Evolutionary conservation across 768 basidiomycete genomes (phyloP).

Genomic region (Mycena pura): DNA sequence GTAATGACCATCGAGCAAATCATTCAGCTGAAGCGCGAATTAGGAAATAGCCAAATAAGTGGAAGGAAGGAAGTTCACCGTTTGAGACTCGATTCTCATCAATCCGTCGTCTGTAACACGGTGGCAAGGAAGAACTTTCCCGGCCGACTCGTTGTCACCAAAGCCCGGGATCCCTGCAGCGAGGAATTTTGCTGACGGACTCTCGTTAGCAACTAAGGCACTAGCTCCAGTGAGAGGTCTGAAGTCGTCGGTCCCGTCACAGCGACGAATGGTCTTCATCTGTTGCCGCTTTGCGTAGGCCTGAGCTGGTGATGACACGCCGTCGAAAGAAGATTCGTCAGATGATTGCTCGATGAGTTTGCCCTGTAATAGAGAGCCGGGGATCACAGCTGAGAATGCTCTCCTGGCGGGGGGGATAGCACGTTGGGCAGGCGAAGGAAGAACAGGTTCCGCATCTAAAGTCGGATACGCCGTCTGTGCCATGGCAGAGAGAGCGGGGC

Average conservation of each 20-base stretch:
- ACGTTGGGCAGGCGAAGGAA: slow-evolving; percentile 22
- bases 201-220: slow-evolving; percentile 58
- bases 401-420: slow-evolving; percentile 62
- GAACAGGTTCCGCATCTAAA: slow-evolving; percentile 8
- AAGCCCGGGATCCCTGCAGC: slow-evolving; percentile 80
- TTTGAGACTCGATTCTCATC: slow-evolving; percentile 84
- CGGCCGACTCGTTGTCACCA: slow-evolving; percentile 90
- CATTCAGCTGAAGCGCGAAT: slow-evolving; percentile 65
- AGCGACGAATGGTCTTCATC: slow-evolving; percentile 75
- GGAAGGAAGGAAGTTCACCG: slow-evolving; percentile 57
- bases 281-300: slow-evolving; percentile 82
- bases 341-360: slow-evolving; percentile 46
- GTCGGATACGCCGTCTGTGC: slow-evolving; percentile 39
- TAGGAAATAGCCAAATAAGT: slow-evolving; percentile 20
- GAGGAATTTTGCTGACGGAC: slow-evolving; percentile 63
- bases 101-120: slow-evolving; percentile 94
- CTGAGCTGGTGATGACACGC: slow-evolving; percentile 80
- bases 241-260: slow-evolving; percentile 85
- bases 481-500: slow-evolving; percentile 72
- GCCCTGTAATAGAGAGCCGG: slow-evolving; percentile 61
- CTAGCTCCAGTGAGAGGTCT: slow-evolving; percentile 74
- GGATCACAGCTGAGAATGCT: slow-evolving; percentile 77
- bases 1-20: slow-evolving; percentile 79
- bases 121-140: slow-evolving; percentile 94
- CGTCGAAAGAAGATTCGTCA: slow-evolving; percentile 69